Conservation (phyloP, 2,329 filamentous ascomycete genomes). For the Nemania abortiva region DNA sequence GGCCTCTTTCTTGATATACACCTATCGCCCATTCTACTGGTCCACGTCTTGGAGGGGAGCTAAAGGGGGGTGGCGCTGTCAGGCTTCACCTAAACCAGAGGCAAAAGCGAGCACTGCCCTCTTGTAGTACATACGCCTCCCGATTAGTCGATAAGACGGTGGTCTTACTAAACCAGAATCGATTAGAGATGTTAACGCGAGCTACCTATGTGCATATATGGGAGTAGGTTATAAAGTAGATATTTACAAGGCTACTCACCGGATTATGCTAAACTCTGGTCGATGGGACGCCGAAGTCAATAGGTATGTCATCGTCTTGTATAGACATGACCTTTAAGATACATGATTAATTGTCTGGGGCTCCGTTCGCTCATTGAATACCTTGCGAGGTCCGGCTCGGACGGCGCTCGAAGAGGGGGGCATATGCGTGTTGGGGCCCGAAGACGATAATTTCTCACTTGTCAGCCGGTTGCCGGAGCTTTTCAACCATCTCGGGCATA, state of each 20-base stretch:
- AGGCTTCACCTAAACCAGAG: constrained; percentile 6
- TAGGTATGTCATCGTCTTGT: background rate
- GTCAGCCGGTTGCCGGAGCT: background rate
- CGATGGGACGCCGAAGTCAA: background rate
- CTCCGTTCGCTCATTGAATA: too few species aligned
- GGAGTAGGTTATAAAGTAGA: background rate
- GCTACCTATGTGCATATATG: background rate
- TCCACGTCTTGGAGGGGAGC: constrained; percentile 21
- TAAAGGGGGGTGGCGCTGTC: constrained; percentile 30
- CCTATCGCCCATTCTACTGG: constrained; percentile 12
- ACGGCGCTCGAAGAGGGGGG: background rate
- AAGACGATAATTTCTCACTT: background rate
- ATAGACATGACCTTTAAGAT: background rate
- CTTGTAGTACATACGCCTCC: constrained; percentile 4
- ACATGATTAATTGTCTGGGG: background rate
- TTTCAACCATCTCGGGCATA: background rate
- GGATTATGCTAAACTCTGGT: background rate
- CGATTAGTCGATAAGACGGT: constrained; percentile 5
- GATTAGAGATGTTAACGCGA: background rate
- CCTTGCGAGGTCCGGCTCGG: background rate
- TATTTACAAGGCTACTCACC: background rate
- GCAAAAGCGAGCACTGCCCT: constrained; percentile 23
- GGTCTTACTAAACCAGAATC: background rate
- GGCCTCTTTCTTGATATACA: constrained; percentile 24
- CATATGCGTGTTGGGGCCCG: background rate